Percentiles rank a stretch among this genome's conserved stretches.
phyloP scores from a whole-genome alignment of 2,329 filamentous ascomycete species.

The Colletotrichum liaoningense region DNA sequence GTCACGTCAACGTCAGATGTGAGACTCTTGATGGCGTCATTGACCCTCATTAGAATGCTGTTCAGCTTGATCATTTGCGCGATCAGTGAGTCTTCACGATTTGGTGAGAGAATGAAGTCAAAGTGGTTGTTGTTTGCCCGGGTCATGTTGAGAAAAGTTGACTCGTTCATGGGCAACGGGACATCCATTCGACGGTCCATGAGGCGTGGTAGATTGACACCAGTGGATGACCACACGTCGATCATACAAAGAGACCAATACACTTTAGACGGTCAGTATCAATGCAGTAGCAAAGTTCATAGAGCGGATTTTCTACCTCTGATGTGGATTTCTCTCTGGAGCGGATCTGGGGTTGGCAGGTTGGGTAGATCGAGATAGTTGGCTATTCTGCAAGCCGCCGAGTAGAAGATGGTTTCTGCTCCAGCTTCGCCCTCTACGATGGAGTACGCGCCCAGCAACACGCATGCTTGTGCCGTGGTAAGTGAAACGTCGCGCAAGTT shows the following conservation, averaged over 20 bases:
- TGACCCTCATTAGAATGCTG: slow-evolving; percentile 51
- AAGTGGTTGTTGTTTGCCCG: slow-evolving; percentile 37
- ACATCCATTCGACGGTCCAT: slow-evolving; percentile 40
- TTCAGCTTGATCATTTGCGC: slow-evolving; percentile 43
- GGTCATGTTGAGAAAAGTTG: slow-evolving; percentile 43
- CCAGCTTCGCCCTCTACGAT: slow-evolving; percentile 48
- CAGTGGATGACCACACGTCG: slow-evolving; percentile 40
- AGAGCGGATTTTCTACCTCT: slow-evolving; percentile 37
- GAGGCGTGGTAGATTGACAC: slow-evolving; percentile 38
- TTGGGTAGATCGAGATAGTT: slow-evolving; percentile 49
- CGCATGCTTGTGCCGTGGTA: slow-evolving; percentile 51
- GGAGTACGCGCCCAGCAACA: slow-evolving; percentile 48
- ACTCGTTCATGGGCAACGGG: slow-evolving; percentile 50
- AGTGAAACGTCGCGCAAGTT: slow-evolving; percentile 49
- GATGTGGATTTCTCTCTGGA: slow-evolving; percentile 50
- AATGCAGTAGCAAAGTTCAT: too few species aligned
- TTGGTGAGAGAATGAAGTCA: slow-evolving; percentile 37
- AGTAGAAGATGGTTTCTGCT: slow-evolving; percentile 52
- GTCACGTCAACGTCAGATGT: slow-evolving; percentile 33
- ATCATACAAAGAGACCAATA: slow-evolving; percentile 41
- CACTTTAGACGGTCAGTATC: slow-evolving; percentile 19
- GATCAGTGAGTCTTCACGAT: slow-evolving; percentile 37
- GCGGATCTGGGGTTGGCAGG: slow-evolving; percentile 38
- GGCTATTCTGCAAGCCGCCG: slow-evolving; percentile 49
- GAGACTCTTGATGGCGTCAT: slow-evolving; percentile 44